A percentile compares a stretch with the other conserved stretches of the same genome.
Conservation (phyloP, 1,284 basidiomycete genomes). For the Apiotrichum porosum region DNA sequence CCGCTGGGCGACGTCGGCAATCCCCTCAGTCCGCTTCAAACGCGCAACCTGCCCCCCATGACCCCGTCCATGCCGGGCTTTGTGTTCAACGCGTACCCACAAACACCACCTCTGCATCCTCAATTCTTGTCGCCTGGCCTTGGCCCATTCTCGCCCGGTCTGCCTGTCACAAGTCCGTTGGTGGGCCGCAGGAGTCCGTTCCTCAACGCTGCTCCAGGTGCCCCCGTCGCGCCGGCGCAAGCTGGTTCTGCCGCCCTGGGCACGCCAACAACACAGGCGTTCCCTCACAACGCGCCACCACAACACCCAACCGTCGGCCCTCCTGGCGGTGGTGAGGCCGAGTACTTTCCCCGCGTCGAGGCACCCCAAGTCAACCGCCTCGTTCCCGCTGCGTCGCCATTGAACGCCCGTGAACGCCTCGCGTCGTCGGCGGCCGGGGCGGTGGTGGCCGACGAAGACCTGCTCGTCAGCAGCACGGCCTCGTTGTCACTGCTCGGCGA, state of each 20-base stretch:
- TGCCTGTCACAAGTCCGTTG: slow-evolving; percentile 41
- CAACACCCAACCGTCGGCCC: slow-evolving; percentile 19
- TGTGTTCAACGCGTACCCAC: slow-evolving; percentile 47
- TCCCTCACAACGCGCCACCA: slow-evolving; percentile 31
- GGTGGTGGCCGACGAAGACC: slow-evolving; percentile 3
- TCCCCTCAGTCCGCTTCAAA: slow-evolving; percentile 41
- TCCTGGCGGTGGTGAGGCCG: slow-evolving; percentile 19
- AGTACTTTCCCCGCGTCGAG: slow-evolving; percentile 33
- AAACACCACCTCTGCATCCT: slow-evolving; percentile 44
- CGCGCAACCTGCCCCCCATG: slow-evolving; percentile 46
- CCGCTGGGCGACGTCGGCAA: slow-evolving; percentile 25
- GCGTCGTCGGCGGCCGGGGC: too few relatives aligned
- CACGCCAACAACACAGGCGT: slow-evolving; percentile 43
- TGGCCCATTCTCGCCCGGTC: slow-evolving; percentile 47
- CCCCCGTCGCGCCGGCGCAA: slow-evolving; percentile 34
- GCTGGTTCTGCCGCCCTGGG: slow-evolving; percentile 36
- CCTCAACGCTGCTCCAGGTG: slow-evolving; percentile 49
- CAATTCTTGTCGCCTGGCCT: slow-evolving; percentile 40
- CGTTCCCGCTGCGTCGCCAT: not conserved
- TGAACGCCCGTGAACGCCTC: slow-evolving; percentile 31
- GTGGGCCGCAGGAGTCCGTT: slow-evolving; percentile 42
- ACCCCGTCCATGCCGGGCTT: slow-evolving; percentile 51
- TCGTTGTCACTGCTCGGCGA: not conserved
- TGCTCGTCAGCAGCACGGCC: not conserved
- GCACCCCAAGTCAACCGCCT: not conserved